phyloP scores from a whole-genome alignment of 805 yeast genomes.

The Sugiyamaella smithiae region DNA sequence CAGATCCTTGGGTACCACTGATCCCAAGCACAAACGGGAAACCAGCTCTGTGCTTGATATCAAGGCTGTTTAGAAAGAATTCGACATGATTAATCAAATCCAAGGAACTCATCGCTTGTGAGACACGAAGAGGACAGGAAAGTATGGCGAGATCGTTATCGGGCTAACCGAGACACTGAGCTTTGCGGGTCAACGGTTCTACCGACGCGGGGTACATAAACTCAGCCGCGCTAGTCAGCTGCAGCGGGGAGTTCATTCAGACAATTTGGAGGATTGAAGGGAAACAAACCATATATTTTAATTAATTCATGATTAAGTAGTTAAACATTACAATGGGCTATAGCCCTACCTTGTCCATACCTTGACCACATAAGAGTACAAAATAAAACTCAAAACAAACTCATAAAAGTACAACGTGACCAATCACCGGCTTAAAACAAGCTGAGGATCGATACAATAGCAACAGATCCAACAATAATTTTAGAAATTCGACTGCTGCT shows the following conservation, averaged over 20 bases:
- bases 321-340: too few species aligned
- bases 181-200: background rate
- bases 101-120: background rate
- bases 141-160: too few species aligned
- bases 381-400: too few species aligned
- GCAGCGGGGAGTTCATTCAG: too few species aligned
- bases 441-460: background rate
- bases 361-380: too few species aligned
- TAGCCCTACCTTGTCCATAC: too few species aligned
- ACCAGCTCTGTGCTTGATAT: background rate
- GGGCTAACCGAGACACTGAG: background rate
- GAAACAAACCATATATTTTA: too few species aligned
- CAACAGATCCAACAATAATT: background rate
- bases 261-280: too few species aligned
- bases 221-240: too few species aligned
- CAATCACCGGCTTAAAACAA: background rate
- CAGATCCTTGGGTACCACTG: slow-evolving; percentile 39
- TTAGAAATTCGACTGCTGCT: background rate
- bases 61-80: background rate
- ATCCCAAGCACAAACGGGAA: slow-evolving; percentile 30
- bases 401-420: too few species aligned
- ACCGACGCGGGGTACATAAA: background rate
- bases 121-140: too few species aligned
- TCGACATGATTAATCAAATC: background rate
- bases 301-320: too few species aligned